Percentiles rank a stretch among this genome's conserved stretches.
These are phyloP conservation scores for Hypomyces rosellus DNA, from an alignment of 2,329 filamentous ascomycete genomes.

Conservation along the genomic window DNA sequence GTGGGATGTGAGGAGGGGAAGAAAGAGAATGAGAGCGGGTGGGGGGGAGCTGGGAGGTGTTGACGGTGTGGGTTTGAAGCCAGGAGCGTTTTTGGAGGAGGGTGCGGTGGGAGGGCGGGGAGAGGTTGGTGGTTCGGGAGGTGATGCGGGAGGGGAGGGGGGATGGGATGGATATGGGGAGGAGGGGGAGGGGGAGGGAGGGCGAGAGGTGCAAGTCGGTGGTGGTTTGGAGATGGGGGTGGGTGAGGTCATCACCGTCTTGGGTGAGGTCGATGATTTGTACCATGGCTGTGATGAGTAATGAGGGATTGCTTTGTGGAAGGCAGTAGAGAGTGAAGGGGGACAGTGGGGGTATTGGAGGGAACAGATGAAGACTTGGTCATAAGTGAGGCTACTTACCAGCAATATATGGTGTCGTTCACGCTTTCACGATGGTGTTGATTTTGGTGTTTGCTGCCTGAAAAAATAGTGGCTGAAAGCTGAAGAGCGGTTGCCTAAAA, in stretches of 20 bases:
- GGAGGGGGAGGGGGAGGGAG: neutral
- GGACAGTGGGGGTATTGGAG: too few relatives aligned
- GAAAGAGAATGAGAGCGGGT: neutral
- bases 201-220: conserved; percentile 2
- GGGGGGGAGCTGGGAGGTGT: neutral
- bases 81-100: conserved; percentile 14
- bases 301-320: neutral
- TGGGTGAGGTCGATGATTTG: conserved; percentile 8
- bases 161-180: too few relatives aligned
- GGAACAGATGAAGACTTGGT: too few relatives aligned
- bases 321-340: too few relatives aligned
- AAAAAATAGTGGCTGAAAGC: too few relatives aligned
- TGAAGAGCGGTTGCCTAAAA: too few relatives aligned
- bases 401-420: too few relatives aligned
- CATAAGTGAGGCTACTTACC: too few relatives aligned
- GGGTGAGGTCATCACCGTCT: neutral
- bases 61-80: conserved; percentile 16
- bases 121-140: neutral
- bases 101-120: conserved; percentile 1
- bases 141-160: neutral
- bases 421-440: too few relatives aligned
- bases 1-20: conserved; percentile 6
- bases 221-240: conserved; percentile 13
- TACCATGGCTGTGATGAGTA: neutral
- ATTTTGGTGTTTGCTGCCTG: too few relatives aligned